Evolutionary conservation across 2,329 filamentous ascomycete genomes (phyloP), one percentile per base, ranked within the genome.

Genomic region (Diaporthe eres): DNA sequence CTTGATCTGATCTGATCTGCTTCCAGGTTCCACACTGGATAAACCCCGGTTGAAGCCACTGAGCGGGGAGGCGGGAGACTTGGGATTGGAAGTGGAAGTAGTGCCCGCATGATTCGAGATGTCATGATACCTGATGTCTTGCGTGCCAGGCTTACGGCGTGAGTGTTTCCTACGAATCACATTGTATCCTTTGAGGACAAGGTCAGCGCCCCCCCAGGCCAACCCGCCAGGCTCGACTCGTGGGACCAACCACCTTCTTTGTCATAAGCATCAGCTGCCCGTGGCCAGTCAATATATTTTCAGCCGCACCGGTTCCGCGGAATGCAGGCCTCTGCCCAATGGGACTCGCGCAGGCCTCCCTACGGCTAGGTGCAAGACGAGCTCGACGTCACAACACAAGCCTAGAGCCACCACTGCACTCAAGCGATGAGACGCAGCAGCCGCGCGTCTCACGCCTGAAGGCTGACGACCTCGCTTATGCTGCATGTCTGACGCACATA

Each of bases 401-500:
- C 22, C 10, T 6, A 53, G 25, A 47, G 25, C 15, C 28, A 31
- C 15, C 55, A 57, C 28, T 22, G 15, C 13, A 34, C 25, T 65
- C 25, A 31, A 12, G 61, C 42, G 28, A 67, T 34, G 63, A 68
- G 65, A 68, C 65, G 65, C 65, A 53, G 47, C 65, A 68, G 65
- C 65, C 65, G 65, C 65, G 65, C 65, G 65, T 68, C 49, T 53
- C 65, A 49, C 65, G n/a, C 65, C 61, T 31, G 17, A n/a, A 17
- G 3, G 65, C 65, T 68, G 65, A 53, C 65, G 65, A 53, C 65
- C 65, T 68, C 65, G 65, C 47, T 68, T 68, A 53, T 53, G 63
- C 63, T 49, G 63, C 31, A 51, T n/a, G 63, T 68, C 63, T 51
- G 63, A 68, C 63, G 44, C 44, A 37, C 63, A 51, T 28, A n/a